Evolutionary conservation across 257 asterid genomes (phyloP).

Genomic region (Solanum medicagineum): DNA sequence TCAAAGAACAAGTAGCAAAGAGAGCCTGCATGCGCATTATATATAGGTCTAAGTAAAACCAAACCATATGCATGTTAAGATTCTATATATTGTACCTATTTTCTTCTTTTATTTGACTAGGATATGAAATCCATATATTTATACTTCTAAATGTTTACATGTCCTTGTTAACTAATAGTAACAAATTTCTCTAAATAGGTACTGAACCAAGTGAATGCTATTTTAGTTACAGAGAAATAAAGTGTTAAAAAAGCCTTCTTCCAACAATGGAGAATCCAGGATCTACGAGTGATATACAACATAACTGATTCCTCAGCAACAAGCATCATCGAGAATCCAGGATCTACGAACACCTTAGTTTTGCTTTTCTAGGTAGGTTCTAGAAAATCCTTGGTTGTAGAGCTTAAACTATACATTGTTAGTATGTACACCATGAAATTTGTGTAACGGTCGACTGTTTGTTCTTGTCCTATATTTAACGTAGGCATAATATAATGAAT

Average conservation of each 20-base stretch:
- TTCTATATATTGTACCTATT: background rate
- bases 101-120: background rate
- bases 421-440: background rate
- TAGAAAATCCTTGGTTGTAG: background rate
- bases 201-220: background rate
- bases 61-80: background rate
- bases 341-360: background rate
- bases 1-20: background rate
- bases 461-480: background rate
- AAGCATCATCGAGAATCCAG: background rate
- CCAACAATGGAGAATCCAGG: background rate
- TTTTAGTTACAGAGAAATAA: background rate
- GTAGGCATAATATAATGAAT: background rate
- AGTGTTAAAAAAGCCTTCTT: background rate
- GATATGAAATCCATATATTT: background rate
- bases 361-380: background rate
- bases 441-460: background rate
- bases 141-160: background rate
- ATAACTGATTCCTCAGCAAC: background rate
- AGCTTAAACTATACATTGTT: background rate
- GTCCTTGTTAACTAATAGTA: background rate
- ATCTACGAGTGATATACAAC: background rate
- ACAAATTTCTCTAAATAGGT: background rate
- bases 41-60: background rate
- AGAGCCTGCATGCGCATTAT: background rate